A percentile compares a stretch with the other conserved stretches of the same genome.
phyloP scores from a whole-genome alignment of 805 yeast genomes.

The Ogataea paraovalis region DNA sequence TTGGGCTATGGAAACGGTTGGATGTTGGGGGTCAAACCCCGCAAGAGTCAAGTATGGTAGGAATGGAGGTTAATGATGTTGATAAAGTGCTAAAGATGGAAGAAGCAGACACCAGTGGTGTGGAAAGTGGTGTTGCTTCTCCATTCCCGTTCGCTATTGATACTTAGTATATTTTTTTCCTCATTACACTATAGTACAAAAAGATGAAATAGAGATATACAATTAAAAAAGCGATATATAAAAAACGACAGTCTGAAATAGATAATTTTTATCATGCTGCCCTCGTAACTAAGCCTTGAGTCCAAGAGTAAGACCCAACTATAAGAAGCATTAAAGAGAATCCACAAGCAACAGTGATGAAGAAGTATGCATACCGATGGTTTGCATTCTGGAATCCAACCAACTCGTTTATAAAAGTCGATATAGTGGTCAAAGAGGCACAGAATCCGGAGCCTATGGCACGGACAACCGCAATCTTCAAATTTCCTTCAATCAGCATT shows the following conservation, averaged over 20 bases:
- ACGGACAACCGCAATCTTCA: conserved; percentile 19
- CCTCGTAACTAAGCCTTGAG: conserved; percentile 36
- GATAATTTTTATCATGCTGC: not conserved
- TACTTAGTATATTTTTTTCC: not conserved
- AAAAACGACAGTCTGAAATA: not conserved
- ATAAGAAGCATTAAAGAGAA: conserved; percentile 52
- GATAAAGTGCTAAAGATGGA: not conserved
- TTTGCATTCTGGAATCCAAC: conserved; percentile 24
- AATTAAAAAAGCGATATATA: not conserved
- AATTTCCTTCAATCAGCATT: conserved; percentile 10
- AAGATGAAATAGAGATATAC: not conserved
- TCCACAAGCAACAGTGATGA: conserved; percentile 41
- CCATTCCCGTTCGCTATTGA: not conserved
- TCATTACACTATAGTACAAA: not conserved
- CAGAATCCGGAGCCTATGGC: conserved; percentile 28
- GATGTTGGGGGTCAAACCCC: conserved; percentile 4
- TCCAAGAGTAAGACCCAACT: conserved; percentile 73
- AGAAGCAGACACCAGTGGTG: not conserved
- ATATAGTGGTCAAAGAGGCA: conserved; percentile 44
- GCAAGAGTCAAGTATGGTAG: not conserved
- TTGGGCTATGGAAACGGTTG: conserved; percentile 20
- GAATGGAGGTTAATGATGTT: not conserved
- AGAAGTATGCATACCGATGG: conserved; percentile 46
- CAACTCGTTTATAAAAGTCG: conserved; percentile 74
- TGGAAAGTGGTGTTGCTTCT: not conserved